Evolutionary conservation across 805 yeast species (phyloP).

Genomic region (Yueomyces sp.): DNA sequence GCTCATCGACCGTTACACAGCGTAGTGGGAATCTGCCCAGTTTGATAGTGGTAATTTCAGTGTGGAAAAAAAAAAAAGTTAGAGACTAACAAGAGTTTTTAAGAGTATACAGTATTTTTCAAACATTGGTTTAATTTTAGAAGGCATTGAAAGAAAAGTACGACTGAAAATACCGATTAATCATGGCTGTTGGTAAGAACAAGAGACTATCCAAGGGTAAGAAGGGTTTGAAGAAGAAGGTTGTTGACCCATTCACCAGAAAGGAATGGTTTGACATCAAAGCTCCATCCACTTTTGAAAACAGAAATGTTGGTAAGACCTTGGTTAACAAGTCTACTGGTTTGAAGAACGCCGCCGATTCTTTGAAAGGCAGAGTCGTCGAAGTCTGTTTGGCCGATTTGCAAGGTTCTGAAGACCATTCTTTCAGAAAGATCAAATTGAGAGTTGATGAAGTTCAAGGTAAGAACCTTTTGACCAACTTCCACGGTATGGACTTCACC

Average conservation of each 20-base stretch:
- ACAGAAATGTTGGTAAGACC: slow-evolving; percentile 98
- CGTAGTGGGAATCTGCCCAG: neutral
- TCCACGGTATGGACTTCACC: slow-evolving; percentile 98
- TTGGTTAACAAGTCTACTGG: slow-evolving; percentile 97
- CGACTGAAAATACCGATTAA: slow-evolving; percentile 2
- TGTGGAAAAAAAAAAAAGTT: no score
- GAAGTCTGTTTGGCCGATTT: slow-evolving; percentile 94
- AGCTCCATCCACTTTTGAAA: slow-evolving; percentile 97
- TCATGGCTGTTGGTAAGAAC: slow-evolving; percentile 79
- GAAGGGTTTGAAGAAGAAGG: slow-evolving; percentile 99
- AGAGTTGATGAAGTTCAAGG: slow-evolving; percentile 99
- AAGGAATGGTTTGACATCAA: slow-evolving; percentile 98
- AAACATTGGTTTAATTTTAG: neutral
- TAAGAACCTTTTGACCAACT: slow-evolving; percentile 96
- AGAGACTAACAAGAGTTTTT: no score
- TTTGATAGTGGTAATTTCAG: neutral
- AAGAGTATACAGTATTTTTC: neutral
- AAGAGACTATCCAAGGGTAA: slow-evolving; percentile 76
- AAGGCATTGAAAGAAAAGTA: neutral
- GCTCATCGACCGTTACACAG: neutral
- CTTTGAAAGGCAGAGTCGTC: slow-evolving; percentile 94
- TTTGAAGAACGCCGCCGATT: slow-evolving; percentile 95
- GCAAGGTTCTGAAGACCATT: slow-evolving; percentile 98
- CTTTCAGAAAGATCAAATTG: slow-evolving; percentile 92
- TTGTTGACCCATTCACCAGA: slow-evolving; percentile 98